Base-by-base conservation (phyloP, 208 protist genomes). In the Histomonas meleagridis region DNA sequence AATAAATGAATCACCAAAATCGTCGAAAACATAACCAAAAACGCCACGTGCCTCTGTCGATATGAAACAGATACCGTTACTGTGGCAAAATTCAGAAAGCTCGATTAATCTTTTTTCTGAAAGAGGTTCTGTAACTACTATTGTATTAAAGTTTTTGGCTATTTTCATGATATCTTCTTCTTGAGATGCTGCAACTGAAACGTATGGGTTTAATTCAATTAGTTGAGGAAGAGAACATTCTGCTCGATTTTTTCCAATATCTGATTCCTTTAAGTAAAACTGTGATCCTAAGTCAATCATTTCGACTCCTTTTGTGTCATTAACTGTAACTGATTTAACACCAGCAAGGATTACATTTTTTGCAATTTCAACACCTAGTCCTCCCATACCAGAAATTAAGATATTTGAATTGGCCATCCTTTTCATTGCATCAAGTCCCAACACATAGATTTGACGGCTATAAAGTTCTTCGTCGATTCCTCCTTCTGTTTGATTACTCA, bases 341-440 rank as follows among this genome's bases (percentile, higher is more conserved):
- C 96, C 96, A 49, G 95, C 95, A 10, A 98, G 94, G 40, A 96
- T 94, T 43, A 97, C 91, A 92, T 98, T 97, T 94, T 98, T 97
- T 55, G 96, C 96, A 94, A 97, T 97, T 94, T 98, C 97, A 62
- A 96, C 93, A 70, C 96, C 97, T 18, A 98, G 91, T 76, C 96
- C 97, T 38, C 81, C 91, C 12, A 97, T 53, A 43, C 94, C 94
- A 46, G 92, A 38, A 35, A 96, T 91, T 21, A 95, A 76, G 18
- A 95, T 91, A 65, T n/a, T 93, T 5, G 69, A 91, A 18, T 57
- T 46, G 48, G 69, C 48, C 92, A 97, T 95, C 53, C 93, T 92
- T 91, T 95, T 94, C 96, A 97, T 96, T 28, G 96, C 96, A 38
- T 97, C 96, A 57, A 94, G 90, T 23, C 96, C 96, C 4, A 97